phyloP scores from a whole-genome alignment of 2,329 filamentous ascomycete species.

The Xylariaceae sp. region DNA sequence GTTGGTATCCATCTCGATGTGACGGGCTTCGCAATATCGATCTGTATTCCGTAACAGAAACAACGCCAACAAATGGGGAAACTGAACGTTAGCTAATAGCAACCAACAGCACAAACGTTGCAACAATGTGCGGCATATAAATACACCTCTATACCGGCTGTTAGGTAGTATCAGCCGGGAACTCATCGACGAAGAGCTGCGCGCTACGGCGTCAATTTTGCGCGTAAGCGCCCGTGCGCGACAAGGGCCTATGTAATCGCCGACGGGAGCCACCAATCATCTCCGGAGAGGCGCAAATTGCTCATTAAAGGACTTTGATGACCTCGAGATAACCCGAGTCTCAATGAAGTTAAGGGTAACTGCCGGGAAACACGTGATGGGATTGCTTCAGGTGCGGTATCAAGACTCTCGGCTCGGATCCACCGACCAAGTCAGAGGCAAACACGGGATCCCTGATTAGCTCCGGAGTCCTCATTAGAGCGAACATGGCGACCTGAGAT shows the following conservation, averaged over 20 bases:
- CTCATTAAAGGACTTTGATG: conserved; percentile 2
- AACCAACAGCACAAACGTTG: background rate
- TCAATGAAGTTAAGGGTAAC: conserved; percentile 12
- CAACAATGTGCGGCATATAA: no score
- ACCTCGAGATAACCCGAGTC: conserved; percentile 7
- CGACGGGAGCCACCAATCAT: conserved; percentile 13
- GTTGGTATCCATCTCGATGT: background rate
- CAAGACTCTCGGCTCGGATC: background rate
- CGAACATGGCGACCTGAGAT: background rate
- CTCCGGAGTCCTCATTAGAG: background rate
- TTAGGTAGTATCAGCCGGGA: no score
- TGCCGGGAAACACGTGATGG: background rate
- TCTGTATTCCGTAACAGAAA: background rate
- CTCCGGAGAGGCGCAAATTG: background rate
- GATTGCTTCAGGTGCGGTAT: background rate
- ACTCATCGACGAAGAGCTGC: background rate
- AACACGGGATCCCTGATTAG: background rate
- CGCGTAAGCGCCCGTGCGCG: conserved; percentile 15
- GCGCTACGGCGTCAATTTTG: conserved; percentile 10
- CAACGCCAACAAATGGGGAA: background rate
- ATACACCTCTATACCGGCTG: no score
- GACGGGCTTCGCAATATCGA: background rate
- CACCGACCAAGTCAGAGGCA: background rate
- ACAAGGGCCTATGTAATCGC: conserved; percentile 8
- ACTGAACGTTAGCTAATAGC: background rate